Evolutionary conservation across 108 stramenopile species (phyloP).

Genomic region (Asterionellopsis glacialis): DNA sequence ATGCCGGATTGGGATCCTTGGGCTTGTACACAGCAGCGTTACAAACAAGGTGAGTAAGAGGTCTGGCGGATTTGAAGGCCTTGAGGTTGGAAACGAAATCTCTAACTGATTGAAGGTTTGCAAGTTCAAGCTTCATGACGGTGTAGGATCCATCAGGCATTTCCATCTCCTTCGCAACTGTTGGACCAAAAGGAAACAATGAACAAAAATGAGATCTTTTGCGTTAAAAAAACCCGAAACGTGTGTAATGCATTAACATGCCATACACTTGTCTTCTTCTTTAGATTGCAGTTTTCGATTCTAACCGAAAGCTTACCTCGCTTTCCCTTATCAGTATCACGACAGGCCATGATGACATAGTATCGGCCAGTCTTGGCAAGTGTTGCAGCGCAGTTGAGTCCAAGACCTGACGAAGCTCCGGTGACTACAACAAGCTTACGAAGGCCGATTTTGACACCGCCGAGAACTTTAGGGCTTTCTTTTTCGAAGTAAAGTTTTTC

Average conservation of each 20-base stretch:
- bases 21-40: constrained; percentile 97
- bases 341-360: constrained; percentile 91
- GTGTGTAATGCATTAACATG: too few species aligned
- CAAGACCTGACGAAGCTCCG: constrained; percentile 90
- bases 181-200: background rate
- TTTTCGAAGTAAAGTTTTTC: constrained; percentile 68
- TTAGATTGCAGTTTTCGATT: background rate
- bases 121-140: constrained; percentile 91
- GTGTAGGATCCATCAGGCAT: constrained; percentile 73
- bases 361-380: constrained; percentile 86
- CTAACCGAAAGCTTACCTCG: constrained; percentile 34
- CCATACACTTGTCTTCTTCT: too few species aligned
- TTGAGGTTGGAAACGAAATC: constrained; percentile 93
- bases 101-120: constrained; percentile 77
- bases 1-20: constrained; percentile 80
- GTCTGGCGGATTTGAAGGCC: constrained; percentile 86
- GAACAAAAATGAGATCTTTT: background rate
- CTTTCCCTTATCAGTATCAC: constrained; percentile 88
- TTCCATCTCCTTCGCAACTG: constrained; percentile 72
- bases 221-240: background rate
- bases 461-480: constrained; percentile 78
- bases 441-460: constrained; percentile 80
- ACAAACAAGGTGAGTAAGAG: constrained; percentile 88
- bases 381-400: constrained; percentile 65
- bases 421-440: constrained; percentile 84